Conservation (phyloP, 169 alveolate genomes). For the Cryptosporidium xiaoi region DNA sequence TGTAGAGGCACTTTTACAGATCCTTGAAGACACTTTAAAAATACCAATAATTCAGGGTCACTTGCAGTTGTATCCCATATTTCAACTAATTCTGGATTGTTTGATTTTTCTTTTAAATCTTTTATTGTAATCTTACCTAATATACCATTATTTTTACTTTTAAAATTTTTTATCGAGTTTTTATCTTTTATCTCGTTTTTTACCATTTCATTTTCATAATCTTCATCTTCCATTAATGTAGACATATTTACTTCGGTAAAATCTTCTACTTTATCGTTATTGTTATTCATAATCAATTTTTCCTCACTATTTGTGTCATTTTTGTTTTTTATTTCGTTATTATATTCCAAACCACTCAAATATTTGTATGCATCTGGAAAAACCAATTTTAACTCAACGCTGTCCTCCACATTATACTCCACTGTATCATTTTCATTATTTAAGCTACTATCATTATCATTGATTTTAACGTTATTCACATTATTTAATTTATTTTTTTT, state of each 20-base stretch:
- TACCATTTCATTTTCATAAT: conserved; percentile 16
- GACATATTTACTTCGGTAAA: neutral
- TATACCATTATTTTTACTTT: conserved; percentile 40
- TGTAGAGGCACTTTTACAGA: conserved; percentile 98
- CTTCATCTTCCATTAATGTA: conserved; percentile 34
- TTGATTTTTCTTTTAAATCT: conserved; percentile 78
- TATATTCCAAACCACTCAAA: conserved; percentile 22
- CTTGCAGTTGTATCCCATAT: conserved; percentile 95
- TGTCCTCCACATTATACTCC: conserved; percentile 12
- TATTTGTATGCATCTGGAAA: conserved; percentile 42
- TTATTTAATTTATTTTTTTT: neutral
- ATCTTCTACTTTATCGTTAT: neutral
- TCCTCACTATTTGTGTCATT: neutral
- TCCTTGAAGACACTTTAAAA: conserved; percentile 93
- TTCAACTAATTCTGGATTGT: conserved; percentile 90
- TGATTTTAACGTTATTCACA: no score
- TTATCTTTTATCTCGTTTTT: neutral
- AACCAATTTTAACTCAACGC: conserved; percentile 2
- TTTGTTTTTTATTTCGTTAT: neutral
- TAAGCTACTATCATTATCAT: neutral
- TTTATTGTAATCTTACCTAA: conserved; percentile 48
- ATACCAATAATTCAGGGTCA: conserved; percentile 95
- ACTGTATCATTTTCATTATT: neutral
- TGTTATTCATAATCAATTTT: neutral
- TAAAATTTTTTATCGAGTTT: neutral